Evolutionary conservation across 306 rosid species (phyloP), one percentile per base, ranked within the genome.

Genomic region (Vigna trinervia): DNA sequence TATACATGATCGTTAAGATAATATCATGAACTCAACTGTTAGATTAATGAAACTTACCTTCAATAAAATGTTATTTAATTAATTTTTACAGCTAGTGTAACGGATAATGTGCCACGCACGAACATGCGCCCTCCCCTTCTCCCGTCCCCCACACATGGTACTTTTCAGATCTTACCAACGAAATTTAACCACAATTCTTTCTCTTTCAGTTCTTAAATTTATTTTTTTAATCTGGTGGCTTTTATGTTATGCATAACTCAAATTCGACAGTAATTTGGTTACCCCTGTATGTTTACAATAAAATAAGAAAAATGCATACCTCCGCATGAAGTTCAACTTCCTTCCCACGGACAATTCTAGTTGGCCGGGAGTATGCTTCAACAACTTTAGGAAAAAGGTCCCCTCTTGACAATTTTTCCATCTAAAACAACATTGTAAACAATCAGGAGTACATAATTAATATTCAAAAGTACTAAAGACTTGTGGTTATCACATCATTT

Each of bases 271-370:
- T 20, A 43, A 62, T 70, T 11, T 14, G 45, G 38, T 60, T 11
- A 4, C 15, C 15, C 12, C 5, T 45, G 5, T 45, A 26, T 26
- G 11, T 43, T 45, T 11, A 28, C 32, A 69, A 48, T 70, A 36
- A 22, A 72, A 53, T 65, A 78, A 70, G 20, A 17, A 39, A 75
- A 51, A 38, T 26, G 19, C 6, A 43, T 85, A 92, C 98, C 97
- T 90, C 86, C 20, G 19, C 32, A 65, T 87, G 57, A 78, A 83
- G 60, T 73, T 84, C 87, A 56, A 80, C 79, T 32, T 92, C 90
- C 87, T 92, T 94, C 69, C 97, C 98, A 13, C 94, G 94, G 45
- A 90, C 96, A 83, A 94, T 94, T 90, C 98, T 90, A 14, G 97
- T 90, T 5, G 97, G 98, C 34, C 97, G 85, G 62, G 97, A 91